These are phyloP conservation scores for Candida tallmaniae DNA, from an alignment of 805 yeast genomes.

Conservation along the genomic window DNA sequence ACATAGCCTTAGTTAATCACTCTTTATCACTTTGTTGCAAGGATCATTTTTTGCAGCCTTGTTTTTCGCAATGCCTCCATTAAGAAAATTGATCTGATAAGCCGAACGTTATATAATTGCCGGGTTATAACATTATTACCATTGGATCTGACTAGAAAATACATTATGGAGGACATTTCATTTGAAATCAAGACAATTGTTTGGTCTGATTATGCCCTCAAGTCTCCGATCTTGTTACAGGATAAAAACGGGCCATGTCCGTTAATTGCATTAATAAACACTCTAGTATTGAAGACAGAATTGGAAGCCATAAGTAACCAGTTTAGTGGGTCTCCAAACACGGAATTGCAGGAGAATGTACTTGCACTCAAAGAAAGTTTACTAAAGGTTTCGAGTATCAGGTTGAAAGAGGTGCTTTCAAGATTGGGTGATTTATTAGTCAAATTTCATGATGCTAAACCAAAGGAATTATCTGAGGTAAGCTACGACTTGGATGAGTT, in stretches of 20 bases:
- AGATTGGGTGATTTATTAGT: slow-evolving; percentile 11
- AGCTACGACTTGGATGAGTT: slow-evolving; percentile 28
- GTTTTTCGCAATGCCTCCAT: too few species aligned
- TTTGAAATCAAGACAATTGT: slow-evolving; percentile 21
- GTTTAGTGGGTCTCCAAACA: slow-evolving; percentile 5
- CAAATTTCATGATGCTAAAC: slow-evolving; percentile 7
- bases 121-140: too few species aligned
- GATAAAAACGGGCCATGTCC: slow-evolving; percentile 89
- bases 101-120: too few species aligned
- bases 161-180: slow-evolving; percentile 4
- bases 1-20: too few species aligned
- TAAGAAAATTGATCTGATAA: too few species aligned
- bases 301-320: slow-evolving; percentile 10
- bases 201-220: slow-evolving; percentile 34
- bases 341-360: slow-evolving; percentile 4
- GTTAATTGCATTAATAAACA: slow-evolving; percentile 69
- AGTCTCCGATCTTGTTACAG: slow-evolving; percentile 64
- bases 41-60: too few species aligned
- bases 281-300: slow-evolving; percentile 52
- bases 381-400: not conserved
- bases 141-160: too few species aligned
- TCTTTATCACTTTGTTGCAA: too few species aligned
- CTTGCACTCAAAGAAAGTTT: slow-evolving; percentile 3
- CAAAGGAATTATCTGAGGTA: too few species aligned
- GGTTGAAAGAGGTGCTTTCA: slow-evolving; percentile 8